Base-by-base conservation (phyloP, 75 land plant genomes). In the Cryptomeria japonica region DNA sequence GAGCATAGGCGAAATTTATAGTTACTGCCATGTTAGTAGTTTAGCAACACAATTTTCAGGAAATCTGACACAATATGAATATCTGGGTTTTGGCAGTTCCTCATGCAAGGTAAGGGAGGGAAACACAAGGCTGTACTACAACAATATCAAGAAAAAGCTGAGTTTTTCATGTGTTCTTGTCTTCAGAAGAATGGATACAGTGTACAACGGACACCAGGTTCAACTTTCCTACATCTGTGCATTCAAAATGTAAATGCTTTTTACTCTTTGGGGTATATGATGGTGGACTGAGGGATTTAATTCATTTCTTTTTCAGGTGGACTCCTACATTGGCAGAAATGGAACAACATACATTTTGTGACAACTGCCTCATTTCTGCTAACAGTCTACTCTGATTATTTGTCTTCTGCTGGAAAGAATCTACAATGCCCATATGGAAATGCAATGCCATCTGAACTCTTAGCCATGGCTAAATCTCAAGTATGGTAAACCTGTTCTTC, bases 341-440 rank as follows among this genome's bases (percentile, higher is more conserved):
- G 93, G 93, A 92, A 92, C 88, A 92, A 92, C 68, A 90, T 92
- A 85, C 93, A 92, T 84, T 90, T 87, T 55, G 93, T 92, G 39
- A 86, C 85, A 14, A 84, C 86, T 58, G 88, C 90, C 37, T 89
- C 90, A 0, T 92, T 90, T 64, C 41, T 92, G 6, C 64, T 90
- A 49, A 90, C 90, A 18, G 91, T 92, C 1, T 91, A 84, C 19
- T 68, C 80, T 19, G 91, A 92, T 75, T 90, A 88, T 70, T 84
- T 90, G 49, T 39, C 87, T 19, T 39, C 87, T 31, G 58, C 85
- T 53, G 58, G 86, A 39, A 89, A 90, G 61, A 49, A 86, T 34
- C 44, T 89, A 41, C 88, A 87, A 83, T 91, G 88, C 42, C 61
- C 88, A 16, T 18, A 19, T 82, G 64, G 51, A 42, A 8, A 80